A percentile compares a stretch with the other conserved stretches of the same genome.
Evolutionary conservation across 1,284 basidiomycete genomes (phyloP).

Genomic region (Austroboletus novae-zelandiae): DNA sequence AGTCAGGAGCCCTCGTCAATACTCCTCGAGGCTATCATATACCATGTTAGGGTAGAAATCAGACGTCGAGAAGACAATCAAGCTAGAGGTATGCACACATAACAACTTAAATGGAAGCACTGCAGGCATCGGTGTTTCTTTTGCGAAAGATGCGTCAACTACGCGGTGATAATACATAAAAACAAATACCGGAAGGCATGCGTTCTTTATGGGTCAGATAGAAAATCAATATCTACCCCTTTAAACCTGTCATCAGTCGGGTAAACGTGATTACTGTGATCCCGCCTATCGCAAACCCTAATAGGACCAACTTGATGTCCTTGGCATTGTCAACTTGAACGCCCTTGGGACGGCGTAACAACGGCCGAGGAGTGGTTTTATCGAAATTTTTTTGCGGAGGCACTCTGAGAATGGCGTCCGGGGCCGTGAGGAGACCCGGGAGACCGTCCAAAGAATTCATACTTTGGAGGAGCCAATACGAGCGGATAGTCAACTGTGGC

Average conservation of each 20-base stretch:
- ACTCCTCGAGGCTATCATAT: too few species aligned
- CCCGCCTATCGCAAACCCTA: constrained; percentile 20
- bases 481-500: constrained; percentile 36
- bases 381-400: constrained; percentile 19
- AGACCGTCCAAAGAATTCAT: constrained; percentile 51
- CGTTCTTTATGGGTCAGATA: neutral
- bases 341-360: constrained; percentile 1
- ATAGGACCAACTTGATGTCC: constrained; percentile 10
- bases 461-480: constrained; percentile 47
- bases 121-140: too few species aligned
- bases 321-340: neutral
- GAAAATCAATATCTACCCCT: neutral
- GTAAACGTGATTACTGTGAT: constrained; percentile 5
- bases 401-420: constrained; percentile 15
- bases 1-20: too few species aligned
- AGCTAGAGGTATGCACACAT: too few species aligned
- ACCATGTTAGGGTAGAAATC: too few species aligned
- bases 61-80: too few species aligned
- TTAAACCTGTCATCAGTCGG: constrained; percentile 2
- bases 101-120: too few species aligned
- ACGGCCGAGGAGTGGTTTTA: constrained; percentile 8
- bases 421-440: constrained; percentile 34
- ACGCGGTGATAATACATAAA: neutral
- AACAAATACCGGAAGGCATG: too few species aligned
- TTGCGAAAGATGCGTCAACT: neutral